phyloP scores from a whole-genome alignment of 495 filamentous ascomycete genomes.

The Sabuloglossum arenarium region DNA sequence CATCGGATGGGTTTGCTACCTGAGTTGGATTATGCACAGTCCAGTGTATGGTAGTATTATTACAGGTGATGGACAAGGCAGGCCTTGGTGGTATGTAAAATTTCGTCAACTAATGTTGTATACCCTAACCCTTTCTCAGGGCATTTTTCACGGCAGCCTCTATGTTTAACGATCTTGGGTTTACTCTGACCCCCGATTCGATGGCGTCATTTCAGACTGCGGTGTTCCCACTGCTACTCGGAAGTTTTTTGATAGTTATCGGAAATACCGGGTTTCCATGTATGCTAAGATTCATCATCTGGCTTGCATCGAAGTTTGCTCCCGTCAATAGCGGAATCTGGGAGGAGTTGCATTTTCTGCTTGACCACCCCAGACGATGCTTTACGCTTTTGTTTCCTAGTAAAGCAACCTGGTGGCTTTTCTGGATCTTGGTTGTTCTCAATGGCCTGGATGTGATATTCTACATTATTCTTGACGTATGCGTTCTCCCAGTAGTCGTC shows the following conservation, averaged over 20 bases:
- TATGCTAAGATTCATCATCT: constrained; percentile 80
- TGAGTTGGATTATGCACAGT: constrained; percentile 59
- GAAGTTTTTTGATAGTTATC: constrained; percentile 67
- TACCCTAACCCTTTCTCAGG: constrained; percentile 12
- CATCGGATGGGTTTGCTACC: constrained; percentile 46
- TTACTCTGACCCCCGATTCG: constrained; percentile 75
- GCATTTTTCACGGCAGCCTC: constrained; percentile 70
- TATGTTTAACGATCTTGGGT: constrained; percentile 68
- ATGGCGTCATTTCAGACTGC: constrained; percentile 73
- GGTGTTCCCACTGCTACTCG: constrained; percentile 48
- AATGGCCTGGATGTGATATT: constrained; percentile 73
- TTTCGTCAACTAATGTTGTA: not conserved
- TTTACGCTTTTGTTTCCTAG: constrained; percentile 85
- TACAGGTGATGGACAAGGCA: constrained; percentile 34
- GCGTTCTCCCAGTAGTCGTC: constrained; percentile 12
- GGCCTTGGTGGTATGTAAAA: constrained; percentile 53
- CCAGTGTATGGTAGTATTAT: constrained; percentile 40
- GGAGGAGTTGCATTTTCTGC: constrained; percentile 74
- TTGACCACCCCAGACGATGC: constrained; percentile 87
- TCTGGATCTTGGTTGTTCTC: constrained; percentile 59
- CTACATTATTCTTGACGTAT: constrained; percentile 74
- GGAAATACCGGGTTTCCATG: constrained; percentile 91
- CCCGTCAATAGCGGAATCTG: constrained; percentile 43
- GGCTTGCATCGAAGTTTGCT: constrained; percentile 39
- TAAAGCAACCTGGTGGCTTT: constrained; percentile 89